A percentile compares a stretch with the other conserved stretches of the same genome.
phyloP scores from a whole-genome alignment of 352 stramenopile genomes.

The Globisporangium rhizosaccharum region DNA sequence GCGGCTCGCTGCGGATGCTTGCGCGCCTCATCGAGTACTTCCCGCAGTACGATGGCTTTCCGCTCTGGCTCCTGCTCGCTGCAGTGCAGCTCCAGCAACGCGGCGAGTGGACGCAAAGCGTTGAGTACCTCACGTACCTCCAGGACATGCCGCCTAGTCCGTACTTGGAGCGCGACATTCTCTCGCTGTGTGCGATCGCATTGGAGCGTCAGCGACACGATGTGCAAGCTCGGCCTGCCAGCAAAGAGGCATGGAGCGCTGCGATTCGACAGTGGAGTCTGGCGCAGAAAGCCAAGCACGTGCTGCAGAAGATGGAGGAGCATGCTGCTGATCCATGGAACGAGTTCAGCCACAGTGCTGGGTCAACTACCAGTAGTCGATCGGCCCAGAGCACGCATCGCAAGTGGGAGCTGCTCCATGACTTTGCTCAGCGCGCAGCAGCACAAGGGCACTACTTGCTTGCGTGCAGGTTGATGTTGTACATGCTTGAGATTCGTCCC shows the following conservation, averaged over 20 bases:
- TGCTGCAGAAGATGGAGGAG: neutral
- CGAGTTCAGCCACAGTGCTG: neutral
- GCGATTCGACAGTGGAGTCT: conserved; percentile 47
- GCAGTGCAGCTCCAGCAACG: conserved; percentile 52
- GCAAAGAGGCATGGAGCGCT: conserved; percentile 50
- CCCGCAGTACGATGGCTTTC: conserved; percentile 32
- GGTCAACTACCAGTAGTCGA: neutral
- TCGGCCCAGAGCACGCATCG: conserved; percentile 3
- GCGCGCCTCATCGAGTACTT: conserved; percentile 61
- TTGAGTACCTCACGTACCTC: conserved; percentile 54
- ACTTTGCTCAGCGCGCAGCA: conserved; percentile 38
- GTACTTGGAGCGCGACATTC: conserved; percentile 56
- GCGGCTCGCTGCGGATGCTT: conserved; percentile 42
- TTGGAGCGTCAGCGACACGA: conserved; percentile 25
- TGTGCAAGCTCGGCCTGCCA: conserved; percentile 9
- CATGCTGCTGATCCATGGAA: neutral
- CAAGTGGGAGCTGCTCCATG: conserved; percentile 51
- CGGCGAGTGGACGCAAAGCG: conserved; percentile 49
- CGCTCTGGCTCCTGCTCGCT: conserved; percentile 53
- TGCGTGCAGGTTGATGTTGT: conserved; percentile 31
- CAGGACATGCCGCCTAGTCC: conserved; percentile 39
- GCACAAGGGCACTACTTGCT: conserved; percentile 54
- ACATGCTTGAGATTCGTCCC: conserved; percentile 30
- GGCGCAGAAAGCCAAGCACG: conserved; percentile 25
- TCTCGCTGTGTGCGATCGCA: conserved; percentile 50